These are phyloP conservation scores for Trypanosoma boissoni DNA, from an alignment of 208 protist species.

Conservation along the genomic window DNA sequence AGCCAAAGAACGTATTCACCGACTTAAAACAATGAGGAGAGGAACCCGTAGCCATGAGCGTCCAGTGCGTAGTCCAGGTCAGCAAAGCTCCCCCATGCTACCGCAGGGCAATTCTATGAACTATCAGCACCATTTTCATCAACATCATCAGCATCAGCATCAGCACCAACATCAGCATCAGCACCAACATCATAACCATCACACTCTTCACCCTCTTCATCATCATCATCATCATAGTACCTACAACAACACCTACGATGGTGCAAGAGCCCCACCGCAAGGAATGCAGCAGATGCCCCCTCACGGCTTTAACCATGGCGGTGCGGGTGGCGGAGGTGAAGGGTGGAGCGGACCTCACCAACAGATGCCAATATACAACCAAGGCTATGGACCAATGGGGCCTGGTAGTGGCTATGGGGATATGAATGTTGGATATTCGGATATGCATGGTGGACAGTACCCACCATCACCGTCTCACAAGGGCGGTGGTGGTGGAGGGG, in stretches of 20 bases:
- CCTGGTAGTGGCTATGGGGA: constrained; percentile 18
- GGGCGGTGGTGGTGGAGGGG: constrained; percentile 25
- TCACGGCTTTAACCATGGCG: constrained; percentile 31
- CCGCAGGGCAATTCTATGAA: constrained; percentile 17
- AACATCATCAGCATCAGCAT: not conserved
- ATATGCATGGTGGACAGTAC: constrained; percentile 21
- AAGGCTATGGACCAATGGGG: constrained; percentile 27
- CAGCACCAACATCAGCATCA: not conserved
- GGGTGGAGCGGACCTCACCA: constrained; percentile 26
- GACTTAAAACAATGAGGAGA: not conserved
- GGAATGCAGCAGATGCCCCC: constrained; percentile 22
- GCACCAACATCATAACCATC: not conserved
- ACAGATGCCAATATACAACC: constrained; percentile 46
- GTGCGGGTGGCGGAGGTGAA: constrained; percentile 15
- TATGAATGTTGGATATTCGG: constrained; percentile 15
- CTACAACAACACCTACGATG: constrained; percentile 27
- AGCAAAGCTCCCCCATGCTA: constrained; percentile 24
- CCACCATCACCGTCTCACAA: constrained; percentile 25
- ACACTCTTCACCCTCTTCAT: not conserved
- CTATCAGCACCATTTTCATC: constrained; percentile 18
- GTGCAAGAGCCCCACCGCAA: constrained; percentile 18
- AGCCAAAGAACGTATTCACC: not conserved
- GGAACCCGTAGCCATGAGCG: constrained; percentile 20
- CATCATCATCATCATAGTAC: constrained; percentile 21
- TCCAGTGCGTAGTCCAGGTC: constrained; percentile 20